phyloP scores from a whole-genome alignment of 176 grass and related monocot species.

The Lolium multiflorum region DNA sequence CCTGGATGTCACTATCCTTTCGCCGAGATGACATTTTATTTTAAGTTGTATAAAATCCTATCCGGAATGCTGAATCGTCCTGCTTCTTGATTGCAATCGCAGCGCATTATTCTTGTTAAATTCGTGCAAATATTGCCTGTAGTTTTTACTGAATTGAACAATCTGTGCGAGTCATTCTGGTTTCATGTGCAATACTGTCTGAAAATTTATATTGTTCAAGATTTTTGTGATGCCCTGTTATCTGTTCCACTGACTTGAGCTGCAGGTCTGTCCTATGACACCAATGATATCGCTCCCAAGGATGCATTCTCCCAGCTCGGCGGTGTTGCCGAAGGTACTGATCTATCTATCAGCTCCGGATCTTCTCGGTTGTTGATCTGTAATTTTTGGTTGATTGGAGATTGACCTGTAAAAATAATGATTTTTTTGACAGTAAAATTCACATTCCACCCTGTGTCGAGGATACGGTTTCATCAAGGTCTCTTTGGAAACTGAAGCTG shows the following conservation, averaged over 20 bases:
- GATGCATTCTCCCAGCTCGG: conserved; percentile 59
- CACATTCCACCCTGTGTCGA: conserved; percentile 52
- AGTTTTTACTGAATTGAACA: not conserved
- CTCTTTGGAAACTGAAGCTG: conserved; percentile 40
- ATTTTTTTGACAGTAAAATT: conserved; percentile 44
- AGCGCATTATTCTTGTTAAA: not conserved
- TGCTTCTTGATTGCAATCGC: not conserved
- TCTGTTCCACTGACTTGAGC: not conserved
- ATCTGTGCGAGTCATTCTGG: not conserved
- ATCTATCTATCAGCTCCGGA: not conserved
- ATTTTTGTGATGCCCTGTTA: not conserved
- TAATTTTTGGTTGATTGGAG: not conserved
- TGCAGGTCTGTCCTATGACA: conserved; percentile 62
- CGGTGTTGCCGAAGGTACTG: conserved; percentile 43
- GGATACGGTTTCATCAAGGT: conserved; percentile 66
- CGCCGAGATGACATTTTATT: not conserved
- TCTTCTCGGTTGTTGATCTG: not conserved
- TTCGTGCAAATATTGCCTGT: not conserved
- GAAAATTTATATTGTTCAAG: not conserved
- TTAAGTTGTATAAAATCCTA: not conserved
- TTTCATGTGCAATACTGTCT: not conserved
- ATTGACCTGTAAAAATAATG: not conserved
- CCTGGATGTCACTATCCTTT: not conserved
- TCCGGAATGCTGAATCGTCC: not conserved
- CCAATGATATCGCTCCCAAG: conserved; percentile 56